These are phyloP conservation scores for Akebia trifoliata DNA, from an alignment of 164 flowering plant genomes.

Conservation along the genomic window DNA sequence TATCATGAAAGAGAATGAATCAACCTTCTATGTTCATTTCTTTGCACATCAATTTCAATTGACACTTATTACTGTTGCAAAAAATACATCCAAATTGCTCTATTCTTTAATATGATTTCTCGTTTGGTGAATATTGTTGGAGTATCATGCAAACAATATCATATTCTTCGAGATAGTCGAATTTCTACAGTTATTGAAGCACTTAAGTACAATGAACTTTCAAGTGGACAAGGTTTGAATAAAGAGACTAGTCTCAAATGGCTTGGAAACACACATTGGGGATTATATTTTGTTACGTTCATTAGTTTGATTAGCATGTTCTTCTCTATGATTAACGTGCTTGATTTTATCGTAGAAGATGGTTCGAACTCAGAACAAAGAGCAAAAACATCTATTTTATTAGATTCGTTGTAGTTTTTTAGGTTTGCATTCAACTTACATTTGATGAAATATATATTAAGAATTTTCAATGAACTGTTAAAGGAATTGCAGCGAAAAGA, in stretches of 20 bases:
- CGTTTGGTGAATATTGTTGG: background rate
- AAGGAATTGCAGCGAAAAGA: slow-evolving; percentile 5
- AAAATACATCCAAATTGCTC: background rate
- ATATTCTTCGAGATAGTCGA: background rate
- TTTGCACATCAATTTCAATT: slow-evolving; percentile 2
- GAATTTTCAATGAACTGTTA: slow-evolving; percentile 5
- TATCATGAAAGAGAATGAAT: background rate
- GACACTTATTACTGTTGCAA: slow-evolving; percentile 1
- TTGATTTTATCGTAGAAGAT: slow-evolving; percentile 3
- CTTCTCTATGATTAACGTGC: slow-evolving; percentile 4
- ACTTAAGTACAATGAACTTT: background rate
- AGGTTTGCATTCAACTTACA: slow-evolving; percentile 18
- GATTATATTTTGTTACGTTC: slow-evolving; percentile 1
- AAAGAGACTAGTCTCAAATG: slow-evolving; percentile 10
- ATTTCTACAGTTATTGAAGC: background rate
- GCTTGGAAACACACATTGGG: slow-evolving; percentile 8
- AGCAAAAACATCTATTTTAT: slow-evolving; percentile 9
- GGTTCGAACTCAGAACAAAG: slow-evolving; percentile 7
- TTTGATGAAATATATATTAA: slow-evolving; percentile 13
- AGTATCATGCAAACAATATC: background rate
- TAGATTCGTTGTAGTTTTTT: slow-evolving; percentile 5
- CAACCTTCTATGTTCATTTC: background rate
- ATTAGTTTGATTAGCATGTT: background rate
- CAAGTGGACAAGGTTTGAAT: slow-evolving; percentile 7
- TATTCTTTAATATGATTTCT: background rate